Evolutionary conservation across 2,329 filamentous ascomycete genomes (phyloP).

Genomic region (Ophidiomyces ophidiicola): DNA sequence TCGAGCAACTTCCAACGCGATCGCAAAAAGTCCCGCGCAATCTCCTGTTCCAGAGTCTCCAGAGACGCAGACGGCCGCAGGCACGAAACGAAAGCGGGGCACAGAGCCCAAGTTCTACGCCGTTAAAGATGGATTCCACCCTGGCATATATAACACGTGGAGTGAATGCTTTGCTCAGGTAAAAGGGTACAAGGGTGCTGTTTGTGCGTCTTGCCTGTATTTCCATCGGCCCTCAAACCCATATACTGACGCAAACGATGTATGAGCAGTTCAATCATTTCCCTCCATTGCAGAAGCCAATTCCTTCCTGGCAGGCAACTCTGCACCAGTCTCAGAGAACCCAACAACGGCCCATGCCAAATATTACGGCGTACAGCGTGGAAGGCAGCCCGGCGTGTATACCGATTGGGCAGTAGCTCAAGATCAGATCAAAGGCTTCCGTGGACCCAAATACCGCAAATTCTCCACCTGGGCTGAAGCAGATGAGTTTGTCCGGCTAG

Average conservation of each 20-base stretch:
- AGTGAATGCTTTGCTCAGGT: conserved; percentile 50
- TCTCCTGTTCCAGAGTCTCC: conserved; percentile 2
- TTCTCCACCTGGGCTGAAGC: conserved; percentile 61
- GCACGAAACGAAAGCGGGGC: conserved; percentile 46
- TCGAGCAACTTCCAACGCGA: not conserved
- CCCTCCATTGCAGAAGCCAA: conserved; percentile 60
- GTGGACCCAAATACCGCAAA: conserved; percentile 55
- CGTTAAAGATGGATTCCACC: conserved; percentile 47
- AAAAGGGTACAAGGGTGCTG: conserved; percentile 51
- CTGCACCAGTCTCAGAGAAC: conserved; percentile 26
- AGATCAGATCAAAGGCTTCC: conserved; percentile 60
- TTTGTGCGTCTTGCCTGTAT: conserved; percentile 45
- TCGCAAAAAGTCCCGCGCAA: not conserved
- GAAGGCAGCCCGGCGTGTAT: conserved; percentile 50
- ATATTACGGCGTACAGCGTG: conserved; percentile 50
- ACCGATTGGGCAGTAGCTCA: conserved; percentile 57
- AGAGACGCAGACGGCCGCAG: conserved; percentile 22
- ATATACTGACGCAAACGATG: not conserved
- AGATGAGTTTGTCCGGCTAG: conserved; percentile 54
- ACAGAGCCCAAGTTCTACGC: conserved; percentile 49
- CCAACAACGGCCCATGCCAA: conserved; percentile 33
- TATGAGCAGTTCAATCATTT: conserved; percentile 65
- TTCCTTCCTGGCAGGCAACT: conserved; percentile 57
- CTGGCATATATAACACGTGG: conserved; percentile 54
- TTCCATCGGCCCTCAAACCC: not conserved